Evolutionary conservation across 1,284 basidiomycete genomes (phyloP).

Genomic region (Rhodotorula sp.): DNA sequence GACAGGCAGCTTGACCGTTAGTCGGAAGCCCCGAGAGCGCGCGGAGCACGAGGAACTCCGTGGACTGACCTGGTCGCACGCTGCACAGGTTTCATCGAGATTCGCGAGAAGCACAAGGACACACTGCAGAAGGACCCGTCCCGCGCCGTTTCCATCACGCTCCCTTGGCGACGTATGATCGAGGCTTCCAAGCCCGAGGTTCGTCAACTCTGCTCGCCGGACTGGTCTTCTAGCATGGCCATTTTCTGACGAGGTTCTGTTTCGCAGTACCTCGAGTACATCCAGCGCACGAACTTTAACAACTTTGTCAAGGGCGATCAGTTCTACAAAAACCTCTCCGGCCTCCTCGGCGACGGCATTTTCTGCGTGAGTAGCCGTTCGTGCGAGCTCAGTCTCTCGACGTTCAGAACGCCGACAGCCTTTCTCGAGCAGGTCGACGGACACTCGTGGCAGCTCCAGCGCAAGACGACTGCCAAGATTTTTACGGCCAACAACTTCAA

Average conservation of each 20-base stretch:
- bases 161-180: constrained; percentile 18
- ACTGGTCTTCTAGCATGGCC: not conserved
- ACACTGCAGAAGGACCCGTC: constrained; percentile 1
- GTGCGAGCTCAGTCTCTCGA: too few species aligned
- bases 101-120: not conserved
- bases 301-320: constrained; percentile 41
- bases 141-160: constrained; percentile 2
- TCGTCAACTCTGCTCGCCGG: not conserved
- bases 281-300: constrained; percentile 48
- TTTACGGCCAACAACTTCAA: constrained; percentile 31
- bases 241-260: constrained; percentile 7
- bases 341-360: constrained; percentile 32
- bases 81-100: constrained; percentile 9
- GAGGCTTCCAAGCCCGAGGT: constrained; percentile 5
- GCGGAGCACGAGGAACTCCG: too few species aligned
- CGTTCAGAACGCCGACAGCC: not conserved
- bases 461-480: constrained; percentile 36
- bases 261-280: constrained; percentile 45
- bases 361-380: constrained; percentile 14
- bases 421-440: constrained; percentile 40
- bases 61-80: too few species aligned
- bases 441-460: constrained; percentile 43
- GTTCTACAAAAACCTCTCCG: constrained; percentile 12
- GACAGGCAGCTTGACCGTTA: constrained; percentile 13
- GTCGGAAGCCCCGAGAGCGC: not conserved